phyloP scores from a whole-genome alignment of 108 stramenopile genomes.

The Aureococcus anophagefferens region DNA sequence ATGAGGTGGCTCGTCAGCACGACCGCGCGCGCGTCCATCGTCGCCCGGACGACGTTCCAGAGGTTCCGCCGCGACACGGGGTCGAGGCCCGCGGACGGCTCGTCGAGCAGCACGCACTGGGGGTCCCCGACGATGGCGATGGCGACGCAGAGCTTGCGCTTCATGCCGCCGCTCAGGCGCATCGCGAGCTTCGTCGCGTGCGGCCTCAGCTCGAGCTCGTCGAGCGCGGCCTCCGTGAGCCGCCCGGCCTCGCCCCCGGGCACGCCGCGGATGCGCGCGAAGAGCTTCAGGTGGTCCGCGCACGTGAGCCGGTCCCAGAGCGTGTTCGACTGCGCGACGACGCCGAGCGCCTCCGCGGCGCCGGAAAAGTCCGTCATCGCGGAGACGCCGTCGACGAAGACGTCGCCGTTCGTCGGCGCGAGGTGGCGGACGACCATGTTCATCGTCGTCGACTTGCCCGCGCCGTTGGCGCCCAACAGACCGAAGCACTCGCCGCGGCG shows the following conservation, averaged over 20 bases:
- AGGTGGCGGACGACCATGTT: neutral
- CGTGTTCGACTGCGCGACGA: constrained; percentile 45
- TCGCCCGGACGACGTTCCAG: constrained; percentile 3
- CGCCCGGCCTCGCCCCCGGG: neutral
- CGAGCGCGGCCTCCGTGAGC: constrained; percentile 24
- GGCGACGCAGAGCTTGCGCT: constrained; percentile 67
- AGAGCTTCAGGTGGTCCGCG: constrained; percentile 68
- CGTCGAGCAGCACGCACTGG: constrained; percentile 61
- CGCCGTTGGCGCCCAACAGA: constrained; percentile 5
- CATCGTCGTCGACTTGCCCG: no score
- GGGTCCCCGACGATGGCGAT: constrained; percentile 67
- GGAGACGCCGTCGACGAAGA: neutral
- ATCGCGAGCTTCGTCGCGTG: constrained; percentile 28
- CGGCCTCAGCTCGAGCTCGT: constrained; percentile 23
- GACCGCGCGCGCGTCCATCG: constrained; percentile 49
- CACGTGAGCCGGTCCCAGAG: constrained; percentile 67
- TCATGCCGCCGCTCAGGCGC: constrained; percentile 66
- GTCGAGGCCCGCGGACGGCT: constrained; percentile 76
- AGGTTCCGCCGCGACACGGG: constrained; percentile 36
- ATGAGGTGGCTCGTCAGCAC: constrained; percentile 94
- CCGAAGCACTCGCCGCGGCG: constrained; percentile 4
- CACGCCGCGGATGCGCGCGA: constrained; percentile 58
- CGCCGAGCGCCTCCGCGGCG: neutral
- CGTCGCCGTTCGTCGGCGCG: neutral
- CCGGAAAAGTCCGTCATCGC: no score